phyloP scores from a whole-genome alignment of 2,329 filamentous ascomycete genomes.

The Arachnopeziza araneosa region DNA sequence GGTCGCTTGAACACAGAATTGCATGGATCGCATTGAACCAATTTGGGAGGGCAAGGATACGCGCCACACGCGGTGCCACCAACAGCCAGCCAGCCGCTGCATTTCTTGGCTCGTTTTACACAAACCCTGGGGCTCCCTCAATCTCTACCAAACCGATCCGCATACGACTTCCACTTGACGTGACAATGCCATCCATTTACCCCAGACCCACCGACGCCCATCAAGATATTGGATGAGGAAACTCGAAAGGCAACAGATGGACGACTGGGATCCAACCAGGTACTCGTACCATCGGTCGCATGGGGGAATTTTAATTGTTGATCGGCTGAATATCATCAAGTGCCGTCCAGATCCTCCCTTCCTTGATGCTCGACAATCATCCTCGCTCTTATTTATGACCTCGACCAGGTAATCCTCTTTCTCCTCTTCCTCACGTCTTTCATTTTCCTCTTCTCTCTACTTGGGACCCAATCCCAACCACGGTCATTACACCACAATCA shows the following conservation, averaged over 20 bases:
- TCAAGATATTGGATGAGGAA: not conserved
- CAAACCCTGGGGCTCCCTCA: too few species aligned
- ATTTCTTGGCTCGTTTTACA: not conserved
- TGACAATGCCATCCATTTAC: not conserved
- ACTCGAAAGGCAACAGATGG: not conserved
- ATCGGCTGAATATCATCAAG: too few species aligned
- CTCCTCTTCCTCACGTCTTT: not conserved
- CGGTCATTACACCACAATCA: not conserved
- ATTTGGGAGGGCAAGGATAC: too few species aligned
- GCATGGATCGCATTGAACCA: too few species aligned
- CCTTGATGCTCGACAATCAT: not conserved
- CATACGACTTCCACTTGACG: not conserved
- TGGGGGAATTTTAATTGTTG: too few species aligned
- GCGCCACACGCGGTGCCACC: not conserved
- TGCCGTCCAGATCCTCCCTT: too few species aligned
- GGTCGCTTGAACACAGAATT: too few species aligned
- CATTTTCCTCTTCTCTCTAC: not conserved
- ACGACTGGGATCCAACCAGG: not conserved
- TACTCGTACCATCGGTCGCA: not conserved
- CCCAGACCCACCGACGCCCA: not conserved
- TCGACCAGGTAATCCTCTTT: too few species aligned
- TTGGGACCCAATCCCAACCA: not conserved
- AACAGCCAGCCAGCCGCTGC: not conserved
- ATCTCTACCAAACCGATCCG: constrained; percentile 1
- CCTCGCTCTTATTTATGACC: too few species aligned